Percentiles rank a stretch among this genome's conserved stretches.
Conservation (phyloP, 1,284 basidiomycete species). For the Porodaedalea pini region DNA sequence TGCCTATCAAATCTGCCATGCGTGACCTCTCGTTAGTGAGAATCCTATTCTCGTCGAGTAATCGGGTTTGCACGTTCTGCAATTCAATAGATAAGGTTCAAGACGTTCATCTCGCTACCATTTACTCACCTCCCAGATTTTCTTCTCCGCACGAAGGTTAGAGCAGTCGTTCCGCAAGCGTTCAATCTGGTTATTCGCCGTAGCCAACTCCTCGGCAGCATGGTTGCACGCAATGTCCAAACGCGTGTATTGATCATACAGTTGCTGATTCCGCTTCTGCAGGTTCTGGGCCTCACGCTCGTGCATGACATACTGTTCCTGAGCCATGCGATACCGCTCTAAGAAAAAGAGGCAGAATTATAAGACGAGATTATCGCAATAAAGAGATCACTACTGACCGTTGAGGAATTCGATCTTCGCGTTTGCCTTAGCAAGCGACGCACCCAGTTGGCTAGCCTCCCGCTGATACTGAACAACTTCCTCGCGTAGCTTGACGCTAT, state of each 20-base stretch:
- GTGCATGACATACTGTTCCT: conserved; percentile 57
- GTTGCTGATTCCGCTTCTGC: conserved; percentile 59
- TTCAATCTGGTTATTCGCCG: conserved; percentile 58
- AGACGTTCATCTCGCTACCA: background rate
- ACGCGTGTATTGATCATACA: conserved; percentile 64
- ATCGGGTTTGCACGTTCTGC: conserved; percentile 70
- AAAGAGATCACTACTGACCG: conserved; percentile 43
- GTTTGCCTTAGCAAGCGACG: conserved; percentile 74
- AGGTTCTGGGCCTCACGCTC: conserved; percentile 59
- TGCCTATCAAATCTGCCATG: conserved; percentile 82
- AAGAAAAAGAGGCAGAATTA: conserved; percentile 12
- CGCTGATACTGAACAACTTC: conserved; percentile 63
- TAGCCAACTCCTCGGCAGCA: conserved; percentile 59
- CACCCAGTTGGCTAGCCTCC: conserved; percentile 62
- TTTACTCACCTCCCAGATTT: conserved; percentile 77
- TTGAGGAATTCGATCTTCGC: conserved; percentile 73
- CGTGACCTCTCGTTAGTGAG: conserved; percentile 79
- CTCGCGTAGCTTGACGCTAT: conserved; percentile 66
- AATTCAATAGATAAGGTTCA: conserved; percentile 6
- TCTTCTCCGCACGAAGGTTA: conserved; percentile 87
- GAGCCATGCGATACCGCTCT: conserved; percentile 67
- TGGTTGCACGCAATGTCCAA: conserved; percentile 64
- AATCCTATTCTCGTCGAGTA: conserved; percentile 82
- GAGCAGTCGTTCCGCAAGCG: conserved; percentile 80
- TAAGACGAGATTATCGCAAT: background rate